Evolutionary conservation across 208 protist species (phyloP).

Genomic region (Acanthamoeba triangularis): DNA sequence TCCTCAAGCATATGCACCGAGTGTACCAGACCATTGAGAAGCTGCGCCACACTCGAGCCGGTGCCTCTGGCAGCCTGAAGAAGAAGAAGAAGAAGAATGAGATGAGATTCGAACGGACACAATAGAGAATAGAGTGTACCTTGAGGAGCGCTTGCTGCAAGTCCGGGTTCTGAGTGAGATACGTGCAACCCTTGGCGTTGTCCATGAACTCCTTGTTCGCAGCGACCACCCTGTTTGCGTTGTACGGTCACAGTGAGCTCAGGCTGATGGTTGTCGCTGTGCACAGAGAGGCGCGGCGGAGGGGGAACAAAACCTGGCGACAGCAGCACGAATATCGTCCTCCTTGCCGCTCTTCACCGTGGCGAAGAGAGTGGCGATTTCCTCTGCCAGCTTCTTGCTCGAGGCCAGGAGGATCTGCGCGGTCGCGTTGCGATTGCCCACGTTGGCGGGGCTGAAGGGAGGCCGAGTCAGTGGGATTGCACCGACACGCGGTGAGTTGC

Average conservation of each 20-base stretch:
- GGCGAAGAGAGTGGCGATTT: constrained; percentile 13
- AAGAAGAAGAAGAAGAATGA: too few species aligned
- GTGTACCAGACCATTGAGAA: background rate
- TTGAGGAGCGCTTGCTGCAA: constrained; percentile 25
- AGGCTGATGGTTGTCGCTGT: too few species aligned
- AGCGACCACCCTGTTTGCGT: background rate
- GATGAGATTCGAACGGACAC: too few species aligned
- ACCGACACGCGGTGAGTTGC: background rate
- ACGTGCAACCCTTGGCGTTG: constrained; percentile 63
- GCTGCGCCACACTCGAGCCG: constrained; percentile 18
- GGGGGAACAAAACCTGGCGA: background rate
- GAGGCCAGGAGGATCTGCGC: constrained; percentile 59
- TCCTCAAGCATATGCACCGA: background rate
- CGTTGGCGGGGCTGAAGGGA: constrained; percentile 32
- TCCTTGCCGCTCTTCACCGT: constrained; percentile 46
- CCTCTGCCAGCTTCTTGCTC: constrained; percentile 61
- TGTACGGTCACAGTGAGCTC: too few species aligned
- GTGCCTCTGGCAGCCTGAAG: background rate
- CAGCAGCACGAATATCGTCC: constrained; percentile 38
- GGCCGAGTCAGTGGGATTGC: background rate
- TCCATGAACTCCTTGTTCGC: constrained; percentile 70
- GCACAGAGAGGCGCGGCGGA: too few species aligned
- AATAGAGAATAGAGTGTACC: too few species aligned
- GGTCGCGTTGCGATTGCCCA: constrained; percentile 58
- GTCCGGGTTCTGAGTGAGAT: constrained; percentile 57